Base-by-base conservation (phyloP, 352 stramenopile species). In the Phytophthora rubi region DNA sequence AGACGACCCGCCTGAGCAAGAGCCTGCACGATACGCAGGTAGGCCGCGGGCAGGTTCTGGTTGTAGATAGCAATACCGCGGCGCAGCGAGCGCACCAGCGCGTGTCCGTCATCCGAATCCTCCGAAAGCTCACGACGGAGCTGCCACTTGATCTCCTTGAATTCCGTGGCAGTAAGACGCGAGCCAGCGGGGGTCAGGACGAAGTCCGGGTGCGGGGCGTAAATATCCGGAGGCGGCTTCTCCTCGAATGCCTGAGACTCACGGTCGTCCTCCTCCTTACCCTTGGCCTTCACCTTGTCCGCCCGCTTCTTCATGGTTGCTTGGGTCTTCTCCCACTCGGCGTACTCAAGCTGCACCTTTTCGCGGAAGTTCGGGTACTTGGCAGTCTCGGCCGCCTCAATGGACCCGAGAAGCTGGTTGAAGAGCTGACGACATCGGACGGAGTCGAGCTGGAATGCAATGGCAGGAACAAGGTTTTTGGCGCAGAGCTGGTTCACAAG, bases 41-140 rank as follows among this genome's bases (percentile, higher is more conserved):
- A 99, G 32, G 94, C 95, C 13, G 88, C 87, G 9, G 97, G 96
- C 66, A 99, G 95, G 76, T 99, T 98, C 75, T 99, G 97, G 68
- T 98, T 99, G 86, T 99, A 99, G 65, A 99, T 99, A 30, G 94
- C 98, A 81, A 99, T 99, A 75, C 97, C 97, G 79, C 97, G 93
- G 71, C 97, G 94, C 35, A 99, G 82, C 60, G 96, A 94, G 21
- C 88, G 88, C 28, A 95, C 87, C 8, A 95, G 71, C 8, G 87
- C 81, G 65, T 95, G 88, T 42, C 86, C 85, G 59, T 95, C 88
- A 58, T 94, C 88, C 7, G 85, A 92, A 21, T 91, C 86, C 51
- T 94, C 88, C 6, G 88, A 94, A 9, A 94, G 65, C 53, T 94
- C 86, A 59, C 85, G 85, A 69, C 86, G 85, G n/a, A 95, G 68